Base-by-base conservation (phyloP, 2,329 filamentous ascomycete species). In the Chaetomium olivaceum region DNA sequence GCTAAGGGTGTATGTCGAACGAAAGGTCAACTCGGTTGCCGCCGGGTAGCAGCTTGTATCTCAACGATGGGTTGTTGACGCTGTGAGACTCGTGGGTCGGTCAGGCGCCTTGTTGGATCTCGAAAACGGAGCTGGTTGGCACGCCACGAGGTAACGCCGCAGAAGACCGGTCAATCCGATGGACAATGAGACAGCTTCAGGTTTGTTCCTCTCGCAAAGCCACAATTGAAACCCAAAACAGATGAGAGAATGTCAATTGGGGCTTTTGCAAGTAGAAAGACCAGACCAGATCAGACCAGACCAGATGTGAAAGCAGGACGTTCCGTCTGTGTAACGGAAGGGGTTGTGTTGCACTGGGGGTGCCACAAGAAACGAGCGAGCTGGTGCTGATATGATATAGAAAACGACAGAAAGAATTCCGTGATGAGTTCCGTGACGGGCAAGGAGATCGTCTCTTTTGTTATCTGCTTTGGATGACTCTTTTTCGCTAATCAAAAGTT, bases 401-500 rank as follows among this genome's bases (percentile, higher is more conserved):
- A 23, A 52, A 51, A 39, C 14, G 46, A 50, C 8, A 7, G 43
- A 23, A 50, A 55, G 36, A 27, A 50, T 27, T 50, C 33, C 19
- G 60, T 25, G 36, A 48, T 19, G 39, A n/a, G 39, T 36, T 56
- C 29, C 27, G 7, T 19, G 5, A 19, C 21, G 51, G 55, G 51
- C 29, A 23, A 58, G 23, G 19, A 59, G 33, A 25, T 33, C 14
- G 46, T 43, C n/a, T 14, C 19, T 21, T 58, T 27, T 58, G 52
- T 57, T 51, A 29, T 60, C 54, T 62, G 46, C 14, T 52, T 57
- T 66, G 60, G 67, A 68, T 72, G 69, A 71, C 71, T 72, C 66
- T 62, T 64, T 39, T 62, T 64, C 51, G 29, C 33, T 50, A 56
- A 58, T 33, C 25, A 43, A 50, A 50, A 31, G 62, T 63, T 66